Conservation (phyloP, 2,329 filamentous ascomycete genomes). For the Monilinia fructigena region DNA sequence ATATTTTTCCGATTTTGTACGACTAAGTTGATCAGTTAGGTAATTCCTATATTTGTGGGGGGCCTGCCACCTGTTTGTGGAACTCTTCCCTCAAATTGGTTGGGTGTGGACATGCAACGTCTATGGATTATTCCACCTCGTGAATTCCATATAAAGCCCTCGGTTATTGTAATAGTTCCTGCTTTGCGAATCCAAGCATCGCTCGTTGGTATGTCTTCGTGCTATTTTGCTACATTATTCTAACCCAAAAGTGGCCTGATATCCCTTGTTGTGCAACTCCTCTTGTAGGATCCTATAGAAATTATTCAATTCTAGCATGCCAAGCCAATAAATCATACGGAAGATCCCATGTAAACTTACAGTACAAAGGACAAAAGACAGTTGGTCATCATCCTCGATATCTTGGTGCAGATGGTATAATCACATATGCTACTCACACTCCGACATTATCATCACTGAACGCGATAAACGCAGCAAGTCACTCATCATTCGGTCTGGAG, state of each 20-base stretch:
- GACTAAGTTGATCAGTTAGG: slow-evolving; percentile 19
- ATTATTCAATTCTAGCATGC: slow-evolving; percentile 26
- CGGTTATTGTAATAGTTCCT: slow-evolving; percentile 23
- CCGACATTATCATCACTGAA: slow-evolving; percentile 4
- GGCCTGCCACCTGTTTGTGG: slow-evolving; percentile 28
- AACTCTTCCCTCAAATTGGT: slow-evolving; percentile 25
- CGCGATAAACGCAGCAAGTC: not conserved
- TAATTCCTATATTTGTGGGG: slow-evolving; percentile 27
- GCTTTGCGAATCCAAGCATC: slow-evolving; percentile 26
- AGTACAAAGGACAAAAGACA: slow-evolving; percentile 22
- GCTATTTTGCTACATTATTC: not conserved
- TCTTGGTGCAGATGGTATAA: slow-evolving; percentile 23
- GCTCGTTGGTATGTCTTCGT: slow-evolving; percentile 23
- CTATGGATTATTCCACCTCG: slow-evolving; percentile 27
- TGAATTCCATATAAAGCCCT: slow-evolving; percentile 26
- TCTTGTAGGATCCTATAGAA: slow-evolving; percentile 20
- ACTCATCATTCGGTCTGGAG: not conserved
- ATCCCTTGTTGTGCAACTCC: slow-evolving; percentile 26
- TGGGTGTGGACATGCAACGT: slow-evolving; percentile 26
- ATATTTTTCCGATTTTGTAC: not conserved
- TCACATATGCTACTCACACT: slow-evolving; percentile 26
- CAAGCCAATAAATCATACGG: slow-evolving; percentile 18
- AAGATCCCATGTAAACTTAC: slow-evolving; percentile 16
- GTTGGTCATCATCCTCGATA: slow-evolving; percentile 24
- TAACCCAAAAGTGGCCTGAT: slow-evolving; percentile 18